Evolutionary conservation across 2,329 filamentous ascomycete species (phyloP), one percentile per base, ranked within the genome.

Genomic region (Colletotrichum sp.): DNA sequence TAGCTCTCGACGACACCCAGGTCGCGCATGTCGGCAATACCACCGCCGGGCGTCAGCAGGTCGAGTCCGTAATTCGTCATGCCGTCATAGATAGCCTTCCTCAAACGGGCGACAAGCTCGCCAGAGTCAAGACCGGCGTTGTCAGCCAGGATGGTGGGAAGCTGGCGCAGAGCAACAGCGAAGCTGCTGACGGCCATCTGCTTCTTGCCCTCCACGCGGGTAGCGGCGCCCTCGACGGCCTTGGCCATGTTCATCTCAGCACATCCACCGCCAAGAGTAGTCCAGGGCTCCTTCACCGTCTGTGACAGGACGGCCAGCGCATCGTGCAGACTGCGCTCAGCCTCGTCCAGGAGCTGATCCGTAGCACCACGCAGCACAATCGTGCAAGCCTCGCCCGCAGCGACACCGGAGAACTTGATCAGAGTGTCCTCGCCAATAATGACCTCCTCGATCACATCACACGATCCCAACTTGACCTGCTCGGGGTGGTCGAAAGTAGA

Each of bases 241-340:
- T 98, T 98, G 79, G 96, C 95, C 97, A 99, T 99, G 80, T 98
- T 89, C 96, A 99, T 99, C 91, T 99, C 97, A 6, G 96, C 96
- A 83, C 96, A 99, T 32, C 97, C 97, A 83, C 97, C 97, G 69
- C 97, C 97, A 5, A 99, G 92, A 0, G 97, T 99, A 57, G 96
- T 98, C 84, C 95, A 93, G 69, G 97, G 97, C 87, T 98, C 96
- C 85, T 94, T 95, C 81, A 99, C 95, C 3, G 97, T 99, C 86
- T 99, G 97, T 12, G 96, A 99, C 55, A 99, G 92, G 15, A 99
- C 97, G 16, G 97, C 97, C 74, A 99, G 90, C 64, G 97, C 97
- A 85, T 99, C 97, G 86, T 99, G 97, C 79, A 99, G 89, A 79
- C 95, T 98, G 79, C 97, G 94, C 88, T 99, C 97, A 6, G 97